Evolutionary conservation across 495 filamentous ascomycete species (phyloP).

Genomic region (Neurospora pannonica): DNA sequence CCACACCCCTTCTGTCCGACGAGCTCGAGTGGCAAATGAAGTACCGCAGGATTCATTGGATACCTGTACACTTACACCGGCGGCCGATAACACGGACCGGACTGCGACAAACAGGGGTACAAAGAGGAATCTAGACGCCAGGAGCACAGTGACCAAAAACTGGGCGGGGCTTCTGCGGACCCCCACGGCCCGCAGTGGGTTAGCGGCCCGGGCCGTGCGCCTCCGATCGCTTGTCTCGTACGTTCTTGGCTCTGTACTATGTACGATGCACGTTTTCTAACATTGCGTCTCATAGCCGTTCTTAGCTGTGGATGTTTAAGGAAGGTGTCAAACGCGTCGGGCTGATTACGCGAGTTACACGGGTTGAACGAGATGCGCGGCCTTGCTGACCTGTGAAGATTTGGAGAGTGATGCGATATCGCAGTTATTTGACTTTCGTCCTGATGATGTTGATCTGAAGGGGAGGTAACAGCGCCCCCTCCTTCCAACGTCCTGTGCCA

Average conservation of each 20-base stretch:
- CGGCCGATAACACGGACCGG: background rate
- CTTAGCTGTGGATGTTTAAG: background rate
- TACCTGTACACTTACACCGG: background rate
- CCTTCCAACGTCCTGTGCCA: background rate
- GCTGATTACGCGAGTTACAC: background rate
- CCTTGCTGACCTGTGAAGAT: background rate
- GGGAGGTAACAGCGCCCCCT: background rate
- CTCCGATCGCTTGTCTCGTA: background rate
- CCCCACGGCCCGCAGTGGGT: background rate
- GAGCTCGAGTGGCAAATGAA: background rate
- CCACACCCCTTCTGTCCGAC: background rate
- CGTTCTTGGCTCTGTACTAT: background rate
- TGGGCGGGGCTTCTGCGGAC: background rate
- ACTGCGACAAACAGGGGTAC: background rate
- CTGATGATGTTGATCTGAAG: background rate
- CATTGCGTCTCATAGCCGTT: background rate
- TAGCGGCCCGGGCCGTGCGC: background rate
- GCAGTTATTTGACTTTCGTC: background rate
- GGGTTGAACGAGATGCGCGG: background rate
- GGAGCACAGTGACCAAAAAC: background rate
- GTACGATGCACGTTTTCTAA: background rate
- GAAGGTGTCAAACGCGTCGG: background rate
- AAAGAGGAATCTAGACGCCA: background rate
- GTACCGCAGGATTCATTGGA: background rate
- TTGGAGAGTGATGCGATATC: background rate